Conservation (phyloP, 768 basidiomycete species). For the Hygrocybe coccinea region DNA sequence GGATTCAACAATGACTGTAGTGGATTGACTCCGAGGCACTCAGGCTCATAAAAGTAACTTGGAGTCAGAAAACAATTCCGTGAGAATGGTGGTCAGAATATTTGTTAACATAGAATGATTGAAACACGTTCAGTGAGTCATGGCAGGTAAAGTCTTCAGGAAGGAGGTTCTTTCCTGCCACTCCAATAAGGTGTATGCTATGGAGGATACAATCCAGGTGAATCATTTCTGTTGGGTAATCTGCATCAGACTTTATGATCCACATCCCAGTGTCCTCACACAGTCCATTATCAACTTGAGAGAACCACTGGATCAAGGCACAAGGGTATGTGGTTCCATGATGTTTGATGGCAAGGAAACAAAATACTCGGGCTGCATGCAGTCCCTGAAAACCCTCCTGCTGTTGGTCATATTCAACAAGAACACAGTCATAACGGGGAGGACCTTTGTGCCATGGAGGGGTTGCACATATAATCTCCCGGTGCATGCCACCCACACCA, state of each 20-base stretch:
- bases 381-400: conserved; percentile 19
- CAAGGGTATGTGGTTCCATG: conserved; percentile 18
- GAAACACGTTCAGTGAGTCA: conserved; percentile 22
- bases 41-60: too few species aligned
- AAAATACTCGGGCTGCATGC: conserved; percentile 17
- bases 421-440: conserved; percentile 18
- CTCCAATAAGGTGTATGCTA: conserved; percentile 13
- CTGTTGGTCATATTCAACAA: conserved; percentile 14
- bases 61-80: conserved; percentile 21
- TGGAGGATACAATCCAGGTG: conserved; percentile 26
- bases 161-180: conserved; percentile 21
- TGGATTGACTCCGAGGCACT: background rate
- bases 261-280: conserved; percentile 22
- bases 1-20: too few species aligned
- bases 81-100: conserved; percentile 30
- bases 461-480: conserved; percentile 20
- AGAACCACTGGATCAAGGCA: conserved; percentile 27
- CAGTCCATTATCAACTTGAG: conserved; percentile 10
- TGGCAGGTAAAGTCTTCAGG: conserved; percentile 18
- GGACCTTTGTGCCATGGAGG: conserved; percentile 20
- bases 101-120: conserved; percentile 27
- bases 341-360: conserved; percentile 21
- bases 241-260: conserved; percentile 18
- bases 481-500: conserved; percentile 25
- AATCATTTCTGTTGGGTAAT: background rate